A percentile compares a stretch with the other conserved stretches of the same genome.
Conservation (phyloP, 2,329 filamentous ascomycete species). For the Phialophora macrospora region DNA sequence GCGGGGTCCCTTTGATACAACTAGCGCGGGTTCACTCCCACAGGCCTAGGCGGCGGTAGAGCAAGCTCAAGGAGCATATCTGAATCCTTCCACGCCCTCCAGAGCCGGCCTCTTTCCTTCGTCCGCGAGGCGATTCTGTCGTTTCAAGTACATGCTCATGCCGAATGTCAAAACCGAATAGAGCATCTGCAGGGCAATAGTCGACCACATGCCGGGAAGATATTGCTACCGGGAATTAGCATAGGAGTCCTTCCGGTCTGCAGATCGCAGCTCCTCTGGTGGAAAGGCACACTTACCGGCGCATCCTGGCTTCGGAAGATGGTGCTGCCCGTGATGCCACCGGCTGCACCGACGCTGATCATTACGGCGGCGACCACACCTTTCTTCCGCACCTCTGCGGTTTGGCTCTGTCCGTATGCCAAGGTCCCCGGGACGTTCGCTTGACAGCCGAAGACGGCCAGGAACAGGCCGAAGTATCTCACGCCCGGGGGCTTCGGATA, state of each 20-base stretch:
- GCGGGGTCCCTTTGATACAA: neutral
- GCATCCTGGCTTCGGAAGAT: slow-evolving; percentile 14
- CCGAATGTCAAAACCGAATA: slow-evolving; percentile 22
- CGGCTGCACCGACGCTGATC: neutral
- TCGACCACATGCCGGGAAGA: slow-evolving; percentile 34
- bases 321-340: neutral
- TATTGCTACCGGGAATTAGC: slow-evolving; percentile 23
- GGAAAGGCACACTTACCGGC: neutral
- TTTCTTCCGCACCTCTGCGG: neutral
- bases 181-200: slow-evolving; percentile 30
- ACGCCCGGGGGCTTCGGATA: slow-evolving; percentile 61
- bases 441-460: slow-evolving; percentile 74
- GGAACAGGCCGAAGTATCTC: slow-evolving; percentile 74
- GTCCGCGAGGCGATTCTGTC: slow-evolving; percentile 32
- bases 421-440: slow-evolving; percentile 74
- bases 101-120: slow-evolving; percentile 30
- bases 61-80: slow-evolving; percentile 29
- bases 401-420: slow-evolving; percentile 52
- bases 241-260: neutral
- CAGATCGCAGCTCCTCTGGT: neutral
- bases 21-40: neutral
- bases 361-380: neutral
- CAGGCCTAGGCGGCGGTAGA: neutral
- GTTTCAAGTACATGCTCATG: slow-evolving; percentile 31
- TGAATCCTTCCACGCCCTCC: slow-evolving; percentile 30